Evolutionary conservation across 2,329 filamentous ascomycete genomes (phyloP), one percentile per base, ranked within the genome.

Genomic region (Trichoderma atrobrunneum): DNA sequence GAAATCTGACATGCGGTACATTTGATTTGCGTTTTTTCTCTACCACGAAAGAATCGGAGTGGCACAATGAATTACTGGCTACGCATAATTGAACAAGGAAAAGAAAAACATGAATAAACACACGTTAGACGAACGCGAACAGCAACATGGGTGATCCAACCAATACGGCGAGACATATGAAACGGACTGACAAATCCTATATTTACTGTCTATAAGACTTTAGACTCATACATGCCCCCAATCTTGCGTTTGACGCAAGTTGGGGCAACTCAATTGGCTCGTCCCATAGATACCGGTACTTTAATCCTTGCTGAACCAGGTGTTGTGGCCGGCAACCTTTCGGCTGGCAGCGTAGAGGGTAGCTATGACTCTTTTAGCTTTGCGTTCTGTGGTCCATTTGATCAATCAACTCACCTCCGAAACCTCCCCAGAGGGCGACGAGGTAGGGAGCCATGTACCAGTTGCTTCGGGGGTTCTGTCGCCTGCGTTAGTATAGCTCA

Each of bases 321-420:
- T 93, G 88, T 94, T 95, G 87, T 95, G 89, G 79, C 93, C 93
- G 74, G 90, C 80, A 75, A 92, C 84, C 85, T 92, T 90, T 81
- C 93, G 91, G 81, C 87, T 84, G 85, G 92, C 90, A 85, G 91
- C 91, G 86, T 92, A 95, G 83, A 93, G 84, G 76, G 84, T 80
- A 69, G 83, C 88, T 90, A 75, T 67, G 21, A 59, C 24, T 59
- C 69, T 18, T 80, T 80, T 73, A 78, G 77, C 72, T 34, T 67
- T 75, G 70, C 73, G 67, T 71, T 60, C 16, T 51, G 8, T 30
- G 39, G 62, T 39, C 8, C 7, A 43, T 73, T 56, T 18, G 61
- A 66, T 48, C 28, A 66, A 36, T 43, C 51, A 56, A 86, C 90
- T 79, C 85, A 92, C 91, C 86, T 79, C 84, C 86, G 78, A 90